phyloP scores from a whole-genome alignment of 441 rosid genomes.

The Brassica balearica region DNA sequence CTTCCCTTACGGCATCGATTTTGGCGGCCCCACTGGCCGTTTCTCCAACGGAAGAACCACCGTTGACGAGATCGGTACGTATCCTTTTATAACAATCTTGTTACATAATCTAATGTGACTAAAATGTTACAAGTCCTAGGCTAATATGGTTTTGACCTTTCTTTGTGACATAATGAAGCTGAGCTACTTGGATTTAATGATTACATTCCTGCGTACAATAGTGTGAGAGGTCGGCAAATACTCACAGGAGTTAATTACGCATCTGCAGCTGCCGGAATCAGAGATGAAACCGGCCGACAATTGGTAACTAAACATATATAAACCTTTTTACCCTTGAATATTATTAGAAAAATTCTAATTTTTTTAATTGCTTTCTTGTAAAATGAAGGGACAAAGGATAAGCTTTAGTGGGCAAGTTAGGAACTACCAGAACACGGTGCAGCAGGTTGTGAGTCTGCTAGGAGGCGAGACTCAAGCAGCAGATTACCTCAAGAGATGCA shows the following conservation, averaged over 20 bases:
- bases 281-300: slow-evolving; percentile 54
- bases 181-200: slow-evolving; percentile 57
- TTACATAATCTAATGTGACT: not conserved
- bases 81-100: not conserved
- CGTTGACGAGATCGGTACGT: slow-evolving; percentile 58
- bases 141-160: slow-evolving; percentile 21
- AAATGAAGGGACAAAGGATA: slow-evolving; percentile 57
- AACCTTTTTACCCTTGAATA: too few species aligned
- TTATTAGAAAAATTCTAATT: too few species aligned
- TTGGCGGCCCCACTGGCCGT: slow-evolving; percentile 27
- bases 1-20: slow-evolving; percentile 71
- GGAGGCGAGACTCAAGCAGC: slow-evolving; percentile 45
- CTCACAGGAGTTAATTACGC: slow-evolving; percentile 72
- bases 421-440: slow-evolving; percentile 48
- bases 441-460: slow-evolving; percentile 41
- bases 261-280: slow-evolving; percentile 72
- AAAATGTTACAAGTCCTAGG: not conserved
- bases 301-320: slow-evolving; percentile 46
- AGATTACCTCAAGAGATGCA: slow-evolving; percentile 52
- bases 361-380: not conserved
- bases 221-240: slow-evolving; percentile 42
- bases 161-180: slow-evolving; percentile 47
- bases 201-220: slow-evolving; percentile 55
- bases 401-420: slow-evolving; percentile 53
- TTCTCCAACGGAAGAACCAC: slow-evolving; percentile 71